phyloP scores from a whole-genome alignment of 1,284 basidiomycete species.

The Microbotryum violaceum region DNA sequence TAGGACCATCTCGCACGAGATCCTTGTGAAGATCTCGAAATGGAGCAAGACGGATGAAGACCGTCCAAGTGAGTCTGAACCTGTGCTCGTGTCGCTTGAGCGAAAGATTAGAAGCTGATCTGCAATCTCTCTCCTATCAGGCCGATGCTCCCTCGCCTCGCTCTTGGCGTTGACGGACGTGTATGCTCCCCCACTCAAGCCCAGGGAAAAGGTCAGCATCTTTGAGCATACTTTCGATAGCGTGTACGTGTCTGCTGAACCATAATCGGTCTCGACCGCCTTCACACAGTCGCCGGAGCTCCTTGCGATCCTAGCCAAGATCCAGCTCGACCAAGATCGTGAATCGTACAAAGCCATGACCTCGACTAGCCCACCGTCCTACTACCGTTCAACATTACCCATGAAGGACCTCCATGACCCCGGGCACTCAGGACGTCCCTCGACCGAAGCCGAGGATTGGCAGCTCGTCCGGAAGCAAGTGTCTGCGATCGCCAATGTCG shows the following conservation, averaged over 20 bases:
- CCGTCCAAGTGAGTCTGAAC: neutral
- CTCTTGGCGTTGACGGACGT: conserved; percentile 19
- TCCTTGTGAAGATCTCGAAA: conserved; percentile 5
- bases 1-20: conserved; percentile 10
- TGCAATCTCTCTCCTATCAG: conserved; percentile 1
- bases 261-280: too few species aligned
- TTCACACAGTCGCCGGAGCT: conserved; percentile 29
- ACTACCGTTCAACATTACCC: conserved; percentile 12
- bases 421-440: neutral
- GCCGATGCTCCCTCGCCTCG: conserved; percentile 7
- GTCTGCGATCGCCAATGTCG: conserved; percentile 34
- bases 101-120: neutral
- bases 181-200: conserved; percentile 15
- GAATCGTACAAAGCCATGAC: conserved; percentile 27
- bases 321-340: conserved; percentile 28
- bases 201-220: conserved; percentile 15
- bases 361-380: conserved; percentile 1
- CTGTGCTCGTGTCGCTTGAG: neutral
- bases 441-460: conserved; percentile 32
- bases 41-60: conserved; percentile 2
- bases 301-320: conserved; percentile 30
- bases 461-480: conserved; percentile 29
- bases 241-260: neutral
- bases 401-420: conserved; percentile 9
- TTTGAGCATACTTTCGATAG: neutral